Conservation (phyloP, 2,329 filamentous ascomycete species). For the Dothideomycetidae sp. region DNA sequence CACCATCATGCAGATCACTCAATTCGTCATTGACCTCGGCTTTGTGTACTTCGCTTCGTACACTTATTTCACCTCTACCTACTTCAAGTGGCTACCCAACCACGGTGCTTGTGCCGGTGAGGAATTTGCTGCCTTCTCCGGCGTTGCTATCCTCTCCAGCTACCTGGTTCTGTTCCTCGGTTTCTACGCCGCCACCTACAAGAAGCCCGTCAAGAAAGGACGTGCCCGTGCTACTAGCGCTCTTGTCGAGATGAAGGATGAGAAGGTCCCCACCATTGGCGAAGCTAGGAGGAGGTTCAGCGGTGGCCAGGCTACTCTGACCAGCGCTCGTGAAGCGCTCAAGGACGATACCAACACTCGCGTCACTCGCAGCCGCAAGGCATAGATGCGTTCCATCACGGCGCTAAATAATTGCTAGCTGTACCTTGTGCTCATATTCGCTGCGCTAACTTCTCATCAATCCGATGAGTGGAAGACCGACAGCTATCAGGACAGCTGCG, state of each 20-base stretch:
- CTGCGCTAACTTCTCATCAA: no score
- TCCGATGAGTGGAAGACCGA: no score
- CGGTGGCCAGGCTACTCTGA: constrained; percentile 23
- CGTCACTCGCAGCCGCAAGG: constrained; percentile 56
- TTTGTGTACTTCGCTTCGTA: constrained; percentile 99
- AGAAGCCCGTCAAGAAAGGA: constrained; percentile 63
- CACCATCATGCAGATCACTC: constrained; percentile 89
- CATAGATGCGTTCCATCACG: constrained; percentile 35
- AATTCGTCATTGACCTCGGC: constrained; percentile 92
- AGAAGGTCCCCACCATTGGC: constrained; percentile 44
- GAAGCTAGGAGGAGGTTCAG: constrained; percentile 39
- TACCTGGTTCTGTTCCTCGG: constrained; percentile 98
- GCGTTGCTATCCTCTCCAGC: constrained; percentile 81
- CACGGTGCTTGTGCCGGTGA: constrained; percentile 79
- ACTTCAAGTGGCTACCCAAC: constrained; percentile 76
- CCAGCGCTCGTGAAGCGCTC: constrained; percentile 15
- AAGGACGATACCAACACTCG: constrained; percentile 42
- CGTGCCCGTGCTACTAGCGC: constrained; percentile 68
- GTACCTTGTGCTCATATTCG: no score
- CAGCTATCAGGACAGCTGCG: no score
- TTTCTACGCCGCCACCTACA: constrained; percentile 96
- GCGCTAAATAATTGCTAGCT: no score
- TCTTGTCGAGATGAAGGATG: constrained; percentile 68
- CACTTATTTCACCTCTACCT: constrained; percentile 89
- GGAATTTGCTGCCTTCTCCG: constrained; percentile 88